Conservation (phyloP, 2,329 filamentous ascomycete species). For the Graphilbum ipis-grandicollis region DNA sequence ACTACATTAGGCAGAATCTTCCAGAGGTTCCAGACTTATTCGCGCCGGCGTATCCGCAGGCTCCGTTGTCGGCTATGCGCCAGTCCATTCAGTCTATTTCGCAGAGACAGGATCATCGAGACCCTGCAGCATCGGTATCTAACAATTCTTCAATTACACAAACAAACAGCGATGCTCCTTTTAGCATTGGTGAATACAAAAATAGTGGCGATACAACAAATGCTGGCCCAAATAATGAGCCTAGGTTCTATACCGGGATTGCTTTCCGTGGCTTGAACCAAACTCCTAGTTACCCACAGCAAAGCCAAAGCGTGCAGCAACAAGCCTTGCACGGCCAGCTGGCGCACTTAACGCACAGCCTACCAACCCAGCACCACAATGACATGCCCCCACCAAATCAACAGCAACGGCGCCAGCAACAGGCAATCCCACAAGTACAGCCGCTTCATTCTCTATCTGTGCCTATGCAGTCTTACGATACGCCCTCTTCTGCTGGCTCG, state of each 20-base stretch:
- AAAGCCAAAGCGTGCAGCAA: not conserved
- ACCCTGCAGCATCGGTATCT: not conserved
- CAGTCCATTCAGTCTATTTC: conserved; percentile 19
- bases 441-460: not conserved
- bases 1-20: conserved; percentile 38
- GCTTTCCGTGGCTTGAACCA: not conserved
- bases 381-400: not conserved
- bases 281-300: not conserved
- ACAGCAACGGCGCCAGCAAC: not conserved
- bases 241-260: not conserved
- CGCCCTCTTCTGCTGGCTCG: conserved; percentile 23
- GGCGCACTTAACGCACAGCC: not conserved
- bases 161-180: not conserved
- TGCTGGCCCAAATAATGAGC: not conserved
- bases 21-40: conserved; percentile 31
- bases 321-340: not conserved
- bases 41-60: conserved; percentile 30
- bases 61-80: conserved; percentile 28
- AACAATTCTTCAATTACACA: not conserved
- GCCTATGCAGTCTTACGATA: conserved; percentile 12
- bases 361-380: not conserved
- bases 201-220: not conserved
- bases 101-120: conserved; percentile 6
- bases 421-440: not conserved
- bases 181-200: not conserved